phyloP scores from a whole-genome alignment of 148 eudicot genomes.

The Arbutus unedo region DNA sequence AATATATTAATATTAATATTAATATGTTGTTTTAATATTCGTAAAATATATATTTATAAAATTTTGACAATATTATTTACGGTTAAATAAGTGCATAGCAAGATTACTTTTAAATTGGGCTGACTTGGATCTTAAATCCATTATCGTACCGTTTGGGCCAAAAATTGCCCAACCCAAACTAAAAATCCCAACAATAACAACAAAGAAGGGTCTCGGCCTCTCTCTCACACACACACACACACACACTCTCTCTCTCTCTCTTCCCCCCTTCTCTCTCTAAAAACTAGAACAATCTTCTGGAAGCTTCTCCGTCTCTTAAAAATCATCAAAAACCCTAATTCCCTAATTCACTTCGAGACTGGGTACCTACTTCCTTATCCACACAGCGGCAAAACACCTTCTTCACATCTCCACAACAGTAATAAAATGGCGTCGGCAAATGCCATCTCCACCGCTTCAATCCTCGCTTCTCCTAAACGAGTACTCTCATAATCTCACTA shows the following conservation, averaged over 20 bases:
- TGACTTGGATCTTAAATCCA: background rate
- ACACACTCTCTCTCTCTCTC: background rate
- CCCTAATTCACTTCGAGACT: background rate
- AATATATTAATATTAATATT: too few relatives aligned
- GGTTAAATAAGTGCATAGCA: too few relatives aligned
- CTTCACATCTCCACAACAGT: background rate
- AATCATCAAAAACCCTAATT: conserved; percentile 15
- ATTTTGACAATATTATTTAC: too few relatives aligned
- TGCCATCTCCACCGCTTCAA: conserved; percentile 73
- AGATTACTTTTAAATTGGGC: background rate
- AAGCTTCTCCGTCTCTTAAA: conserved; percentile 15
- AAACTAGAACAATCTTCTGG: conserved; percentile 23
- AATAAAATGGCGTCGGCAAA: conserved; percentile 71
- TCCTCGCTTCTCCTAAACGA: conserved; percentile 56
- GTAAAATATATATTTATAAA: too few relatives aligned
- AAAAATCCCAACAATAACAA: background rate
- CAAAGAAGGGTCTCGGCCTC: background rate
- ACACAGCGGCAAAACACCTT: conserved; percentile 13
- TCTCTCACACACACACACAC: too few relatives aligned
- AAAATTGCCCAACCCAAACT: background rate
- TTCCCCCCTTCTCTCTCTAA: background rate
- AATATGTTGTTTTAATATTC: too few relatives aligned
- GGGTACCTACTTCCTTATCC: background rate
- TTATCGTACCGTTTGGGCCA: background rate
- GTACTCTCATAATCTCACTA: conserved; percentile 18